These are phyloP conservation scores for Phaseolus lunatus DNA, from an alignment of 306 rosid genomes.

Conservation along the genomic window DNA sequence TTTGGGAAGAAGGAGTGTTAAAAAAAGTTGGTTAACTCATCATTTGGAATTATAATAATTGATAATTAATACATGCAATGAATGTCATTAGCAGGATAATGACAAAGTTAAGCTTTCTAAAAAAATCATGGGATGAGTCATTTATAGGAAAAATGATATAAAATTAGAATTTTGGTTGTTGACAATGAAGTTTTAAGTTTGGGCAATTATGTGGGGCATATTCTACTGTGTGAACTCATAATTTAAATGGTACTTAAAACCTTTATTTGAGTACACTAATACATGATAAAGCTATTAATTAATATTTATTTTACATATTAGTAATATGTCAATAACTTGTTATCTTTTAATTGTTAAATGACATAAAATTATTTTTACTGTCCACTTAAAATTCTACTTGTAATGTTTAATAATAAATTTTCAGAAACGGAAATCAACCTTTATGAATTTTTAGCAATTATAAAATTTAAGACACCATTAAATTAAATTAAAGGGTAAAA, in stretches of 20 bases:
- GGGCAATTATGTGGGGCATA: background rate
- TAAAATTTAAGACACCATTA: no score
- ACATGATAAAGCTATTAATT: no score
- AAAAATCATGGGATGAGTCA: background rate
- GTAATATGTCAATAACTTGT: no score
- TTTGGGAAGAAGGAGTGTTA: background rate
- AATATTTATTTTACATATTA: no score
- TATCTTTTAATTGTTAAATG: no score
- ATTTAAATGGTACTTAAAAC: no score
- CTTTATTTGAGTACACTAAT: background rate
- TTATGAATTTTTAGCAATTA: no score
- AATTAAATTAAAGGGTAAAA: no score
- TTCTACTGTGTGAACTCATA: background rate
- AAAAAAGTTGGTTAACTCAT: background rate
- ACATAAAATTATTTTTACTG: no score
- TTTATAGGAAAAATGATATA: background rate
- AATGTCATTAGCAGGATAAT: conserved; percentile 34
- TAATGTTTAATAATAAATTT: no score
- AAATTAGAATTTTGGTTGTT: background rate
- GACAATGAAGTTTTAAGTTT: background rate
- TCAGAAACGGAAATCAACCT: no score
- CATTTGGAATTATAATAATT: background rate
- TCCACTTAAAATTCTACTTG: no score
- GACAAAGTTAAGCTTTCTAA: conserved; percentile 24
- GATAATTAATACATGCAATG: background rate